Evolutionary conservation across 1,284 basidiomycete genomes (phyloP).

Genomic region (Calocybe gambosa): DNA sequence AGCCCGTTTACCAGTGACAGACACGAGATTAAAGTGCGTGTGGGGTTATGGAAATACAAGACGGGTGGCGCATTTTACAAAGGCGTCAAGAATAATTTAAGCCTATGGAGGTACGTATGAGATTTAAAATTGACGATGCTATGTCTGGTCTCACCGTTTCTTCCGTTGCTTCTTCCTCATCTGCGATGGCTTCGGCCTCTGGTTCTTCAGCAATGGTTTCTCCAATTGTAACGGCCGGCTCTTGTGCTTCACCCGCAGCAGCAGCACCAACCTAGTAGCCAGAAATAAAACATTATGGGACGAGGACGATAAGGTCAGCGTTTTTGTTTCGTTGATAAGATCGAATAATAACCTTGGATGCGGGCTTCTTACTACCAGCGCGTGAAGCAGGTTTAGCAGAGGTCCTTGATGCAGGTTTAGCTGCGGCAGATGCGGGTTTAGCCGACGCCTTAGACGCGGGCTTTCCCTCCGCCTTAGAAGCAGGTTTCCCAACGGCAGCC

Average conservation of each 20-base stretch:
- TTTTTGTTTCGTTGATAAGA: conserved; percentile 6
- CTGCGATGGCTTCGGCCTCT: conserved; percentile 35
- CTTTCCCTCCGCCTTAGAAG: conserved; percentile 31
- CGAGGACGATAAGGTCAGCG: not conserved
- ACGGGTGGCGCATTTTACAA: conserved; percentile 4
- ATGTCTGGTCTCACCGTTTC: conserved; percentile 1
- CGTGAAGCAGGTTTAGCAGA: conserved; percentile 22
- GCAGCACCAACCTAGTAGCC: conserved; percentile 21
- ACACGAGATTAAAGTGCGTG: conserved; percentile 7
- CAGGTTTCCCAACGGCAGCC: conserved; percentile 19
- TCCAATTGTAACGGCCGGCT: conserved; percentile 26
- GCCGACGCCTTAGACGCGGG: conserved; percentile 19
- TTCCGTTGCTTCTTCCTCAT: conserved; percentile 17
- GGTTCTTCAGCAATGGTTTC: conserved; percentile 50
- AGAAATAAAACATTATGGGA: not conserved
- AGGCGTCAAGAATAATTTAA: conserved; percentile 3
- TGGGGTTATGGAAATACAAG: conserved; percentile 6
- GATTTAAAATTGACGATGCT: not conserved
- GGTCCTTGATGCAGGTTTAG: conserved; percentile 25
- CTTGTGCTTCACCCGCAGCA: conserved; percentile 31
- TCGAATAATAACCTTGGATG: conserved; percentile 32
- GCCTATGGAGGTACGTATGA: not conserved
- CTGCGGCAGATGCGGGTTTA: conserved; percentile 25
- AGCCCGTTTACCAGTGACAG: conserved; percentile 8
- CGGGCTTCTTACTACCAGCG: conserved; percentile 22